Conservation (phyloP, 1,139 yeast species). For the Pneumocystis oryctolagi region DNA sequence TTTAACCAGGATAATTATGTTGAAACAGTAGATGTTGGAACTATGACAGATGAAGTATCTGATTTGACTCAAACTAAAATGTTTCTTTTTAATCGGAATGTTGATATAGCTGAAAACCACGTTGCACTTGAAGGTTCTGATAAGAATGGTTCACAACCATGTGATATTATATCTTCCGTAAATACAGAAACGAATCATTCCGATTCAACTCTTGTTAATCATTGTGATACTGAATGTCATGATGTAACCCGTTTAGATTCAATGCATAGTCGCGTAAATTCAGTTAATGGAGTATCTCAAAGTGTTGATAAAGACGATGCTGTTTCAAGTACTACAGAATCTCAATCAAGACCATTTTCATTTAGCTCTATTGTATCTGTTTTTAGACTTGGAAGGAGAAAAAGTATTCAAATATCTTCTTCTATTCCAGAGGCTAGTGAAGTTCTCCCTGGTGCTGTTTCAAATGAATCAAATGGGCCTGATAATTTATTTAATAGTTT, state of each 20-base stretch:
- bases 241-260: neutral
- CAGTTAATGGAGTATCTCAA: neutral
- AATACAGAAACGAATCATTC: neutral
- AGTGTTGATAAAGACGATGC: neutral
- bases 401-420: neutral
- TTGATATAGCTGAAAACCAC: neutral
- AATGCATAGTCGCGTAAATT: neutral
- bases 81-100: neutral
- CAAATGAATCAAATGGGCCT: neutral
- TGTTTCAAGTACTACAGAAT: neutral
- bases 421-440: neutral
- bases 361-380: neutral
- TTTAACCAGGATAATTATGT: neutral
- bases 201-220: neutral
- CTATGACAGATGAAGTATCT: neutral
- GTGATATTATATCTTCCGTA: neutral
- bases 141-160: neutral
- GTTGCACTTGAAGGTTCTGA: neutral
- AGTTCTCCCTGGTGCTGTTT: neutral
- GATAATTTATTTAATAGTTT: neutral
- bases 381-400: neutral
- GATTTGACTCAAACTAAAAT: neutral
- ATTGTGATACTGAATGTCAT: neutral
- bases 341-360: neutral
- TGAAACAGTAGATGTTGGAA: neutral